Base-by-base conservation (phyloP, 805 yeast species). In the Metschnikowia dekortorum region DNA sequence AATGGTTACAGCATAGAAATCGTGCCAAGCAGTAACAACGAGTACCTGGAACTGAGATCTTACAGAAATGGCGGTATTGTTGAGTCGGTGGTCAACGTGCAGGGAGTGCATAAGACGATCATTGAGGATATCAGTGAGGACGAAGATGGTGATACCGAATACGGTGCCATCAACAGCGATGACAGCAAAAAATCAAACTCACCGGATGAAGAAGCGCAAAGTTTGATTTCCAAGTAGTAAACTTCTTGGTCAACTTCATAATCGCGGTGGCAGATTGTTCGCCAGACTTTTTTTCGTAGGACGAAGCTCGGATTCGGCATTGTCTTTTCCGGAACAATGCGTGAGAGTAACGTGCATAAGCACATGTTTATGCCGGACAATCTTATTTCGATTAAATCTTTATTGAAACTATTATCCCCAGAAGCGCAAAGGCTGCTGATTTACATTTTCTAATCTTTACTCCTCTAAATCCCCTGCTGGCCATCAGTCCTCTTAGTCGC, bases 101-200 rank as follows among this genome's bases (percentile, higher is more conserved):
- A 85, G 62, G 97, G 96, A 48, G 87, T 87, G 18, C 83, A 82
- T 59, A 89, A 89, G 73, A 89, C 95, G 3, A 87, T 89, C 53
- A 89, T 89, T 60, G 92, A 86, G 59, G 84, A 82, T 48, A 75
- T 78, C 6, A 66, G 79, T 54, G 78, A 71, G 49, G 71, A 73
- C 38, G 82, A 80, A 22, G 45, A 44, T 14, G 51, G 54, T 8
- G 70, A 66, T 37, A 18, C 50, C 30, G 66, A 61, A 8, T 45
- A 53, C 38, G 53, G 55, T 30, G 51, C 38, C 28, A 37, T 46
- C 38, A 50, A 51, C 37, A 49, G 49, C 46, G 35, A 47, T 7
- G n/a, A 44, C 35, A 44, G 46, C 46, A 49, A 48, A 18, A 49
- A 54, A 9, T 42, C 42, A 13, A 50, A 49, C 38, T 42, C 51